Evolutionary conservation across 2,329 filamentous ascomycete genomes (phyloP).

Genomic region (Sphaerulina populicola): DNA sequence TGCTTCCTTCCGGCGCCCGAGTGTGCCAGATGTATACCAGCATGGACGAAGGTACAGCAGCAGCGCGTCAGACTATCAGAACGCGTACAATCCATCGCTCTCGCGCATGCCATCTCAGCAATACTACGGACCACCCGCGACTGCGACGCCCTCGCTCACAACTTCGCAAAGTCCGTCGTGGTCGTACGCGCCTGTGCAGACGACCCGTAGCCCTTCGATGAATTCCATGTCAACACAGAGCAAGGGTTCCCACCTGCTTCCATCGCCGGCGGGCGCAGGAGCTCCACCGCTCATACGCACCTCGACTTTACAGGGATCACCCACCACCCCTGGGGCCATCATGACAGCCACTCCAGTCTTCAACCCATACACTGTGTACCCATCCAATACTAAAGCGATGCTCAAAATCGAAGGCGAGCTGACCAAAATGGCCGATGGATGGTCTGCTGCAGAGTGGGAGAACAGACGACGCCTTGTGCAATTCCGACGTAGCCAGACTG

Average conservation of each 20-base stretch:
- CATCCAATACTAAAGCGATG: constrained; percentile 62
- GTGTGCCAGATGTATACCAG: constrained; percentile 32
- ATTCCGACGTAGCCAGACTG: constrained; percentile 74
- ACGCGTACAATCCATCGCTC: constrained; percentile 23
- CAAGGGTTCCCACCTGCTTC: constrained; percentile 31
- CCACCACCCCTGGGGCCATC: constrained; percentile 36
- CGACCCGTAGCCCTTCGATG: constrained; percentile 26
- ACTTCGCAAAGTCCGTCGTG: constrained; percentile 33
- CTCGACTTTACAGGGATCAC: constrained; percentile 54
- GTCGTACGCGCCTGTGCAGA: constrained; percentile 22
- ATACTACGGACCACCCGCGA: constrained; percentile 21
- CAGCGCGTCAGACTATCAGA: constrained; percentile 27
- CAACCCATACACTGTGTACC: constrained; percentile 73
- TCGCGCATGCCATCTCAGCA: constrained; percentile 25
- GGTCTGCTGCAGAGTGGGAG: constrained; percentile 73
- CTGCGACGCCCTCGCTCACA: constrained; percentile 27
- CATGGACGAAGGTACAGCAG: constrained; percentile 33
- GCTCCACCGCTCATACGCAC: constrained; percentile 59
- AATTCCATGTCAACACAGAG: constrained; percentile 22
- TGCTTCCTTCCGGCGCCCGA: constrained; percentile 33
- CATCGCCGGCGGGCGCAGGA: constrained; percentile 39
- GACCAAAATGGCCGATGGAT: constrained; percentile 71
- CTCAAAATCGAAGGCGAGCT: constrained; percentile 81
- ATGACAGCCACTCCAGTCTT: constrained; percentile 42
- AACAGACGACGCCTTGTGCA: constrained; percentile 76